These are phyloP conservation scores for Earliella scabrosa DNA, from an alignment of 1,284 basidiomycete genomes.

Conservation along the genomic window DNA sequence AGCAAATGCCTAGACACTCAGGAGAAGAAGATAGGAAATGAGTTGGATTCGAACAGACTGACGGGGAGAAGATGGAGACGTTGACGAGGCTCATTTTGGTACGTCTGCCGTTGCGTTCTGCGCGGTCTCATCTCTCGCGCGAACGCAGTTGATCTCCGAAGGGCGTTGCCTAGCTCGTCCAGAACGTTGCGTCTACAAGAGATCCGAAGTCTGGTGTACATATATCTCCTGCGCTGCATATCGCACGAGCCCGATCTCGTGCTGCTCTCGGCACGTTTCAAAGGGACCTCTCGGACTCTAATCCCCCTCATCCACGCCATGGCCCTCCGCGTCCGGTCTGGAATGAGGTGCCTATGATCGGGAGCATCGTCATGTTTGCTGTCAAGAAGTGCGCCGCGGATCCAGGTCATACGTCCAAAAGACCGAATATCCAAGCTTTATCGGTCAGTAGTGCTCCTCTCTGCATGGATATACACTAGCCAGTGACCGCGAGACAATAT, in stretches of 20 bases:
- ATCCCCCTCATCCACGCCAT: slow-evolving; percentile 93
- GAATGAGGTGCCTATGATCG: slow-evolving; percentile 91
- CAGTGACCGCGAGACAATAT: slow-evolving; percentile 51
- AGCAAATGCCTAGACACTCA: slow-evolving; percentile 66
- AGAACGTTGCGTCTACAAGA: slow-evolving; percentile 92
- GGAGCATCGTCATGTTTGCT: slow-evolving; percentile 84
- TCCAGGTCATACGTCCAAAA: slow-evolving; percentile 94
- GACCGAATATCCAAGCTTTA: slow-evolving; percentile 85
- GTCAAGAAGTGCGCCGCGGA: slow-evolving; percentile 92
- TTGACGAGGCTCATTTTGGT: slow-evolving; percentile 94
- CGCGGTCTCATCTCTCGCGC: slow-evolving; percentile 1
- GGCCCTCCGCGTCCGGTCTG: slow-evolving; percentile 92
- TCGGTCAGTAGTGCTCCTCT: slow-evolving; percentile 59
- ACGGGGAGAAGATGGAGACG: slow-evolving; percentile 89
- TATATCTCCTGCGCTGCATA: slow-evolving; percentile 94
- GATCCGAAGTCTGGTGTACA: slow-evolving; percentile 96
- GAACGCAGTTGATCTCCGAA: slow-evolving; percentile 84
- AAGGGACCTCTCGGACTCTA: slow-evolving; percentile 91
- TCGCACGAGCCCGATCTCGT: slow-evolving; percentile 93
- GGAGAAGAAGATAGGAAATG: slow-evolving; percentile 81
- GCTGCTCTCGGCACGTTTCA: slow-evolving; percentile 96
- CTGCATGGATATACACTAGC: not conserved
- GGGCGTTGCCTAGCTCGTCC: slow-evolving; percentile 93
- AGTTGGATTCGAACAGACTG: slow-evolving; percentile 86
- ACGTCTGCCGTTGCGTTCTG: slow-evolving; percentile 35